Evolutionary conservation across 108 stramenopile genomes (phyloP), one percentile per base, ranked within the genome.

Genomic region (Skeletonema tropicum): DNA sequence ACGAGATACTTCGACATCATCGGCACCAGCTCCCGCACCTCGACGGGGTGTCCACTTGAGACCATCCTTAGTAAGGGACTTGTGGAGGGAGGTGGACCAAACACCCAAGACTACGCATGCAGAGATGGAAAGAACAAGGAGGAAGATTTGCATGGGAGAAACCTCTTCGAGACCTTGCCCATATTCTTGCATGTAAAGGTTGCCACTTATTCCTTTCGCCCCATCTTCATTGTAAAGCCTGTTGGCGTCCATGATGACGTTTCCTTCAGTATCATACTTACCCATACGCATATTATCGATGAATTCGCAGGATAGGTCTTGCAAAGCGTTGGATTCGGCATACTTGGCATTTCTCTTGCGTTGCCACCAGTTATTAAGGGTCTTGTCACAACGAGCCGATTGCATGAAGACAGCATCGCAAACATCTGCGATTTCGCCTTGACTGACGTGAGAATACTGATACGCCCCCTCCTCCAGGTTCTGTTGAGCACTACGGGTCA

Each of bases 181-280:
- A 14, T 75, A 70, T 46, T 73, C 70, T 29, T 76, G 61, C 30
- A 64, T 60, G 45, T 57, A 73, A 46, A 70, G 57, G 41, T 59
- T 70, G 67, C 67, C 76, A 9, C 32, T 59, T 30, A 73, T n/a
- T 36, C 57, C 42, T 7, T 52, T 68, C 10, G 52, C 9, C 59
- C 67, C 25, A 14, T 35, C 41, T 2, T 17, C n/a, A 29, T 55
- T 39, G 72, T 63, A 23, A 52, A 68, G 71, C 66, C 65, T 35
- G 7, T 72, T 57, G 12, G 57, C 76, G 66, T 71, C 66, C 12
- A 87, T 21, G 35, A 75, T 66, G 41, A 93, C 84, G 23, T 88
- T 81, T 3, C 94, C 94, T 63, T 80, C 73, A 63, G 93, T 91
- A 68, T 95, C 82, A 72, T 93, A 95, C 31, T 79, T 84, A n/a